Base-by-base conservation (phyloP, 192 early-diverging fungal genomes). In the Backusella mclennaniae region DNA sequence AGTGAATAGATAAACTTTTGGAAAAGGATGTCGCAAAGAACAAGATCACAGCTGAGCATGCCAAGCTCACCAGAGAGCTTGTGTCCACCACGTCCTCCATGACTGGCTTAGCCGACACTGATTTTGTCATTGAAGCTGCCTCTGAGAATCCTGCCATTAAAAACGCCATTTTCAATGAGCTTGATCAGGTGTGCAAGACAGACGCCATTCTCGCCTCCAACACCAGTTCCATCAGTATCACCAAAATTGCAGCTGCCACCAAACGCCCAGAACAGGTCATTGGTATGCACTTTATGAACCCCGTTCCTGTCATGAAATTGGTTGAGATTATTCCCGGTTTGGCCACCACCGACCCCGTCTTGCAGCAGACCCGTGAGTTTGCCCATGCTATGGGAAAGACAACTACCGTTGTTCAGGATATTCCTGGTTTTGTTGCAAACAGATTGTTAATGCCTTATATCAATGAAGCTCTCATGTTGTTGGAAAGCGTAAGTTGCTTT, bases 231-330 rank as follows among this genome's bases (percentile, higher is more conserved):
- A 98, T 99, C 77, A 92, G 91, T 71, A 97, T 99, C 75, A 99
- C 98, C 76, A 97, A 96, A 86, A 97, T 99, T 79, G 98, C 95
- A 11, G 92, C 96, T 35, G 88, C 96, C n/a, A 96, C 95, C 19
- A 90, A 86, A 70, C 85, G 90, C 6, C 86, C 94, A 14, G 92
- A 94, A 36, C 85, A 92, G 76, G 95, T 98, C 46, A 95, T 99
- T 84, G 98, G 98, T 35, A 99, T 99, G 98, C 98, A 99, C 77
- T 99, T 99, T 84, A 99, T 99, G 98, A 99, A 99, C 85, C 91
- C 93, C 4, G 96, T 97, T 9, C 95, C 95, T 6, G 94, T 98
- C 52, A 99, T 99, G 97, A 94, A 95, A 84, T 86, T 97, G 26
- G 96, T 98, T 2, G 96, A 99, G 82, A 92, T 99, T 71, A 99